Evolutionary conservation across 352 stramenopile genomes (phyloP).

Genomic region (Phytophthora sp.): DNA sequence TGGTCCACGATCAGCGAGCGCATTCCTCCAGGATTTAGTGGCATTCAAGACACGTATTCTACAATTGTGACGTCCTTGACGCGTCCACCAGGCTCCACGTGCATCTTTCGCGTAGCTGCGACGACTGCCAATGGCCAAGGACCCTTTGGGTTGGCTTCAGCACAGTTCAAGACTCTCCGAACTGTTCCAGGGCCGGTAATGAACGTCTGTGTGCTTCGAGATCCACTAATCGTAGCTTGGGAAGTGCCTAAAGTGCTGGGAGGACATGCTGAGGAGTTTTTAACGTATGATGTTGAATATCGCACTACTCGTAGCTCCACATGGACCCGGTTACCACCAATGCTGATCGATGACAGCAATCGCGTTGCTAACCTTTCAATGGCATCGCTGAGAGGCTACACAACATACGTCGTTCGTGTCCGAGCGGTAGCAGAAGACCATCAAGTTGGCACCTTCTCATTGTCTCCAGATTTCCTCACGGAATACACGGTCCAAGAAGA

Average conservation of each 20-base stretch:
- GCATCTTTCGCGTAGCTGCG: slow-evolving; percentile 59
- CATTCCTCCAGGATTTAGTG: slow-evolving; percentile 35
- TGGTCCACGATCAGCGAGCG: slow-evolving; percentile 49
- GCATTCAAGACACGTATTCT: slow-evolving; percentile 19
- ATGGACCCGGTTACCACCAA: slow-evolving; percentile 38
- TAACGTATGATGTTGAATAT: slow-evolving; percentile 59
- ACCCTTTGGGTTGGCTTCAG: slow-evolving; percentile 55
- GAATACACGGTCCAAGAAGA: slow-evolving; percentile 21
- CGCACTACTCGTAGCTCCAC: slow-evolving; percentile 45
- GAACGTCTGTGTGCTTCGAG: slow-evolving; percentile 28
- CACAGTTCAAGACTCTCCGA: slow-evolving; percentile 34
- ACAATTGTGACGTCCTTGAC: slow-evolving; percentile 41
- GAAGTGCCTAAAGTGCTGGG: slow-evolving; percentile 33
- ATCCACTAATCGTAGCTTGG: slow-evolving; percentile 50
- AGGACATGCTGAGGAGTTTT: slow-evolving; percentile 9
- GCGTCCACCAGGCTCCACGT: slow-evolving; percentile 49
- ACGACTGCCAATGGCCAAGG: slow-evolving; percentile 58
- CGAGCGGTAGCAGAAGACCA: slow-evolving; percentile 41
- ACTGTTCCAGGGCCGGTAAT: slow-evolving; percentile 31
- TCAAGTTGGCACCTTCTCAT: slow-evolving; percentile 32
- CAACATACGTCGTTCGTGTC: slow-evolving; percentile 48
- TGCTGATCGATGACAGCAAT: slow-evolving; percentile 15
- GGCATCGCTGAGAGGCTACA: slow-evolving; percentile 37
- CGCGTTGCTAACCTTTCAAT: slow-evolving; percentile 18
- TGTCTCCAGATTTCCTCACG: slow-evolving; percentile 48